Evolutionary conservation across 768 basidiomycete genomes (phyloP).

Genomic region (Phylloporus rhodoxanthus): DNA sequence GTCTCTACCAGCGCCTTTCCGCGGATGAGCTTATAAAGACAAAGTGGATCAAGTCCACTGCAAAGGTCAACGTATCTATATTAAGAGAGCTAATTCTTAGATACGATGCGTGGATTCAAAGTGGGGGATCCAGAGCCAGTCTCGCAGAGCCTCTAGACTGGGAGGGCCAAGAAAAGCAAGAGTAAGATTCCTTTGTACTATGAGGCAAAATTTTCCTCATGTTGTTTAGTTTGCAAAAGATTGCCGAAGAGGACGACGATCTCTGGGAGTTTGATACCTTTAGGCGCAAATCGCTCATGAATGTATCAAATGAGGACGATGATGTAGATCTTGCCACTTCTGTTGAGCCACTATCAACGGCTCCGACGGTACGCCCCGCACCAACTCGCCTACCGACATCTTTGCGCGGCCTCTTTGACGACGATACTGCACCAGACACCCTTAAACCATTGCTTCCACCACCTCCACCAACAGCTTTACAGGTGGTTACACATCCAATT

Average conservation of each 20-base stretch:
- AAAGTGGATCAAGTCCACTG: slow-evolving; percentile 82
- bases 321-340: slow-evolving; percentile 14
- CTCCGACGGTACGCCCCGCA: slow-evolving; percentile 47
- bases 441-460: slow-evolving; percentile 37
- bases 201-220: slow-evolving; percentile 5
- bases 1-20: slow-evolving; percentile 56
- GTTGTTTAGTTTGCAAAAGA: slow-evolving; percentile 15
- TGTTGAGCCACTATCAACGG: slow-evolving; percentile 15
- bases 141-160: slow-evolving; percentile 66
- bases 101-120: slow-evolving; percentile 65
- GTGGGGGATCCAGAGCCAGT: slow-evolving; percentile 70
- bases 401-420: slow-evolving; percentile 73
- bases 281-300: slow-evolving; percentile 36
- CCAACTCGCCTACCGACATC: slow-evolving; percentile 66
- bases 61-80: slow-evolving; percentile 59
- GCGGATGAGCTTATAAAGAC: slow-evolving; percentile 85
- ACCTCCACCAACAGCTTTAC: slow-evolving; percentile 23
- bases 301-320: slow-evolving; percentile 21
- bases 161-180: slow-evolving; percentile 63
- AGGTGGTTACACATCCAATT: slow-evolving; percentile 22
- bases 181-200: slow-evolving; percentile 27
- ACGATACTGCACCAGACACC: slow-evolving; percentile 39
- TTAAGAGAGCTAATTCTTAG: slow-evolving; percentile 78
- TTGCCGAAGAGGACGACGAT: slow-evolving; percentile 30
- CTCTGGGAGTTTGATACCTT: slow-evolving; percentile 78